These are phyloP conservation scores for Rhodotorula kratochvilovae DNA, from an alignment of 768 basidiomycete species.

Conservation along the genomic window DNA sequence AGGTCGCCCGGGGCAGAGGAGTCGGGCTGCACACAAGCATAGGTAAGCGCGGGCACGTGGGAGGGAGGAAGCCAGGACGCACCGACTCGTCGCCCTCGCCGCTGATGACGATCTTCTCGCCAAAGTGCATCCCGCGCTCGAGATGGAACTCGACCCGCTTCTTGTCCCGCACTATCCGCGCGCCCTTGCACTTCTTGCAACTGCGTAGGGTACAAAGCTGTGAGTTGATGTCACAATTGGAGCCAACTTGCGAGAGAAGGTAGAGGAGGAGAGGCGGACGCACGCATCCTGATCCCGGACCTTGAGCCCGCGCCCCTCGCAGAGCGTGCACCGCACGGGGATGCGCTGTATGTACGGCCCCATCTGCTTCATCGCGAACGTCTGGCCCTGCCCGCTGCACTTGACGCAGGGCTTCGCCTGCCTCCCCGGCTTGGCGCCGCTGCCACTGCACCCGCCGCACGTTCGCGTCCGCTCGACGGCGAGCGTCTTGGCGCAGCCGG, in stretches of 20 bases:
- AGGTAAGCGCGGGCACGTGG: neutral
- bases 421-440: slow-evolving; percentile 75
- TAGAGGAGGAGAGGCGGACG: slow-evolving; percentile 38
- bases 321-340: slow-evolving; percentile 59
- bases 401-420: slow-evolving; percentile 74
- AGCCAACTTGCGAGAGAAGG: slow-evolving; percentile 17
- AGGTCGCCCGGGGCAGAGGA: slow-evolving; percentile 78
- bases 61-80: slow-evolving; percentile 24
- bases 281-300: slow-evolving; percentile 80
- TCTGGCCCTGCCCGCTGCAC: slow-evolving; percentile 65
- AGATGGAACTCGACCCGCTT: slow-evolving; percentile 80
- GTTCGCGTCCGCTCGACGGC: slow-evolving; percentile 79
- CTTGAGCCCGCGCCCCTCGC: slow-evolving; percentile 60
- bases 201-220: slow-evolving; percentile 49
- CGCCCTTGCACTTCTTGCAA: slow-evolving; percentile 93
- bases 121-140: slow-evolving; percentile 78
- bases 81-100: slow-evolving; percentile 91
- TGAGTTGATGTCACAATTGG: neutral
- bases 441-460: slow-evolving; percentile 79
- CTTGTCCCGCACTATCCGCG: slow-evolving; percentile 77
- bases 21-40: slow-evolving; percentile 59
- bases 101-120: slow-evolving; percentile 77
- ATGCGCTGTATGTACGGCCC: slow-evolving; percentile 13
- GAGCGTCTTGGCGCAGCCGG: slow-evolving; percentile 81
- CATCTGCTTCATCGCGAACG: slow-evolving; percentile 19